Conservation (phyloP, 805 yeast species). For the Kuraishia molischiana region DNA sequence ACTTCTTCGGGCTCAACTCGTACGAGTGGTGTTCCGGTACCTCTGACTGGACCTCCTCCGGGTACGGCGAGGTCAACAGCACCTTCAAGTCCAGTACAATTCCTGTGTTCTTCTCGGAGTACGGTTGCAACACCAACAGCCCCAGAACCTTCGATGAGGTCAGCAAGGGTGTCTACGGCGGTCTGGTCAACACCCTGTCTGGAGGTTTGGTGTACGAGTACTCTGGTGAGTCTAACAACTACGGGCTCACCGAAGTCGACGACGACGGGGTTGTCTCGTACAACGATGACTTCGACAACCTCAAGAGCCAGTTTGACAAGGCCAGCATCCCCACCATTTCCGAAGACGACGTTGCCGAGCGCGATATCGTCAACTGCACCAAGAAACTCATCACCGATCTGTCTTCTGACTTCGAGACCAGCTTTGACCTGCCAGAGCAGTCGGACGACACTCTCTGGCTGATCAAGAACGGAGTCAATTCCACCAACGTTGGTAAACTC, state of each 20-base stretch:
- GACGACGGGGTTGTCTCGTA: slow-evolving; percentile 30
- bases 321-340: slow-evolving; percentile 25
- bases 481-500: slow-evolving; percentile 33
- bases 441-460: slow-evolving; percentile 31
- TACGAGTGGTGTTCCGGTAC: slow-evolving; percentile 91
- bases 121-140: slow-evolving; percentile 68
- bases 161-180: slow-evolving; percentile 52
- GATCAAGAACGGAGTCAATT: slow-evolving; percentile 38
- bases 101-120: slow-evolving; percentile 65
- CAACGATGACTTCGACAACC: slow-evolving; percentile 39
- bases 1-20: slow-evolving; percentile 90
- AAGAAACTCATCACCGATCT: slow-evolving; percentile 22
- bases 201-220: slow-evolving; percentile 89
- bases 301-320: slow-evolving; percentile 30
- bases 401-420: slow-evolving; percentile 32
- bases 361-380: slow-evolving; percentile 28
- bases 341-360: slow-evolving; percentile 23
- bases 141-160: slow-evolving; percentile 89
- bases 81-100: slow-evolving; percentile 49
- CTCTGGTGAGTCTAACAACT: slow-evolving; percentile 57
- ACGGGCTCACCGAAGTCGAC: slow-evolving; percentile 60
- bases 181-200: slow-evolving; percentile 57
- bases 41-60: slow-evolving; percentile 57
- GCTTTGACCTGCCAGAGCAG: slow-evolving; percentile 37
- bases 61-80: slow-evolving; percentile 52